Evolutionary conservation across 2,329 filamentous ascomycete genomes (phyloP), one percentile per base, ranked within the genome.

Genomic region (Dothideomycetidae sp.): DNA sequence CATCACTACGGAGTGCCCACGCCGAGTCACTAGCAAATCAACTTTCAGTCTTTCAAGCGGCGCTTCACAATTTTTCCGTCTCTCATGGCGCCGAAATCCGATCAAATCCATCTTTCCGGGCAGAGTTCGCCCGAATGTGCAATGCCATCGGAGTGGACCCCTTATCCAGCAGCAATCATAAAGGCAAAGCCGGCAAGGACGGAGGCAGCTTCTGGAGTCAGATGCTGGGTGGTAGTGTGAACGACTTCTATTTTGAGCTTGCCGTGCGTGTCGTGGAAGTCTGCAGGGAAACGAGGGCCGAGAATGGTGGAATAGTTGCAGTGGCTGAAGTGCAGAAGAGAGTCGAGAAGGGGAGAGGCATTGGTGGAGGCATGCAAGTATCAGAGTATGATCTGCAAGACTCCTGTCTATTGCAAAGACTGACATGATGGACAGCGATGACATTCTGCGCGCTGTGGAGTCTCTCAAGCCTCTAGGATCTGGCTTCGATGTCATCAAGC

Each of bases 61-160:
- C 94, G 9, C 75, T 98, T 4, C 85, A 94, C 62, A 85, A 92
- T 59, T 98, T 98, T 60, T 84, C 86, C 31, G 72, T 88, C 53
- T 93, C 88, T 34, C 90, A 98, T 68, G 82, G 81, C 49, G 85
- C 86, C 54, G 90, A 93, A 52, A 98, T 98, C 42, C 86, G 88
- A 45, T 93, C 85, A 2, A 86, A 96, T 57, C 90, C 90, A 4
- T 79, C 75, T 5, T 98, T 98, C 60, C 83, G 90, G 43, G 85
- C 88, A 21, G 88, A 98, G 60, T 98, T 98, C 55, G 88, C 90
- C 3, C 84, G 88, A 57, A 98, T 98, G 90, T 98, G 90, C 63
- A 76, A 85, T 52, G 85, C 86, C 44, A 94, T 98, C 48, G 90
- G 90, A 33, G 85, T 98, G 10, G 90, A 98, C 57, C 92, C 90